Evolutionary conservation across 208 protist species (phyloP).

Genomic region (Entamoeba histolytica): DNA sequence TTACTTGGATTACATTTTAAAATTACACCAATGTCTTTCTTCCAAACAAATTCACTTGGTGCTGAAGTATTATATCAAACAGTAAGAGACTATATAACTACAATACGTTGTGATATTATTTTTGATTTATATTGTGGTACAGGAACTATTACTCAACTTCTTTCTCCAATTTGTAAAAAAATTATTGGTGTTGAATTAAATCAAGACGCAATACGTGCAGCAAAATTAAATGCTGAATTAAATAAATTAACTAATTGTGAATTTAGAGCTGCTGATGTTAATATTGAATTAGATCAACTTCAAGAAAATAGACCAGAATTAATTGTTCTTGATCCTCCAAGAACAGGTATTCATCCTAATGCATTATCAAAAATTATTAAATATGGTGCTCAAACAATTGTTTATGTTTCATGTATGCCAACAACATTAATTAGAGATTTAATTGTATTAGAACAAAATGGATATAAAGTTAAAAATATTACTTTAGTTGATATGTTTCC

Average conservation of each 20-base stretch:
- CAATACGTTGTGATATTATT: background rate
- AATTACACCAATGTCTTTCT: background rate
- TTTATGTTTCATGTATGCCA: background rate
- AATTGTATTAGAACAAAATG: background rate
- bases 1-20: background rate
- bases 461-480: background rate
- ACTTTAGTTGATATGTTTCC: background rate
- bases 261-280: background rate
- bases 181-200: background rate
- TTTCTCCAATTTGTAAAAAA: background rate
- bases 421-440: background rate
- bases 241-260: background rate
- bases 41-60: background rate
- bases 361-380: background rate
- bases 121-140: background rate
- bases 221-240: background rate
- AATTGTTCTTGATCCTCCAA: background rate
- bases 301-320: background rate
- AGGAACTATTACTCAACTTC: background rate
- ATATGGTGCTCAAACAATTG: background rate
- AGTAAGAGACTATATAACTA: background rate
- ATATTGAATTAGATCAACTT: background rate
- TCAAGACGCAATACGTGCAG: background rate
- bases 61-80: background rate
- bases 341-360: background rate